phyloP scores from a whole-genome alignment of 345 rosid species.

The Trapa bicornis region DNA sequence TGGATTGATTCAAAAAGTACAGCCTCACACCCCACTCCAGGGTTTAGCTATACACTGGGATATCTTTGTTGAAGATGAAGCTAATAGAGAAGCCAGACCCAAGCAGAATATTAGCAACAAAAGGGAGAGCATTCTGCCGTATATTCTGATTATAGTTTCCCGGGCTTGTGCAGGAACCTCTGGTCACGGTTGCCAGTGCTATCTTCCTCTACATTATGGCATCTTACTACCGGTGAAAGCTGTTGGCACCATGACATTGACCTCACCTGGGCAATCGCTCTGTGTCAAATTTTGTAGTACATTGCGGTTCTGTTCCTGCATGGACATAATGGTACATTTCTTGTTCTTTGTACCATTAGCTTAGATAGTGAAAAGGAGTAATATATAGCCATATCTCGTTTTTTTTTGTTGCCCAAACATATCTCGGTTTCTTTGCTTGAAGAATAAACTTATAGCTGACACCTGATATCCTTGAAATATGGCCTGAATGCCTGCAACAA shows the following conservation, averaged over 20 bases:
- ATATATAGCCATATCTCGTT: neutral
- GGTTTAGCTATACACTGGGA: neutral
- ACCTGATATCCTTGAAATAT: neutral
- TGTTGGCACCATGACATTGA: neutral
- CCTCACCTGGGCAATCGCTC: neutral
- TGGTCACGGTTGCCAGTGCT: conserved; percentile 44
- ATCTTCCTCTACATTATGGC: conserved; percentile 35
- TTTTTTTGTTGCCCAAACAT: no score
- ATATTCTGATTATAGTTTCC: neutral
- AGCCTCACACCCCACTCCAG: neutral
- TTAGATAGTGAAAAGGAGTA: neutral
- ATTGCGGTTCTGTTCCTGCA: neutral
- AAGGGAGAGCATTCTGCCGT: neutral
- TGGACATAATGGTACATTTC: neutral
- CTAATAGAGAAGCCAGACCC: neutral
- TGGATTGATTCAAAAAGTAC: neutral
- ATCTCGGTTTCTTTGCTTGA: neutral
- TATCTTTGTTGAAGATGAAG: neutral
- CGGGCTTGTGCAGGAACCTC: conserved; percentile 40
- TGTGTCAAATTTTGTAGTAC: conserved; percentile 1
- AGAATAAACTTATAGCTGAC: neutral
- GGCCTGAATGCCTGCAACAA: neutral
- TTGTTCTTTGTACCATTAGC: neutral
- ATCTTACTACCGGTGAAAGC: conserved; percentile 9
- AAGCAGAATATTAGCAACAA: neutral